A percentile compares a stretch with the other conserved stretches of the same genome.
Conservation (phyloP, 2,329 filamentous ascomycete species). For the Xylaria polymorpha region DNA sequence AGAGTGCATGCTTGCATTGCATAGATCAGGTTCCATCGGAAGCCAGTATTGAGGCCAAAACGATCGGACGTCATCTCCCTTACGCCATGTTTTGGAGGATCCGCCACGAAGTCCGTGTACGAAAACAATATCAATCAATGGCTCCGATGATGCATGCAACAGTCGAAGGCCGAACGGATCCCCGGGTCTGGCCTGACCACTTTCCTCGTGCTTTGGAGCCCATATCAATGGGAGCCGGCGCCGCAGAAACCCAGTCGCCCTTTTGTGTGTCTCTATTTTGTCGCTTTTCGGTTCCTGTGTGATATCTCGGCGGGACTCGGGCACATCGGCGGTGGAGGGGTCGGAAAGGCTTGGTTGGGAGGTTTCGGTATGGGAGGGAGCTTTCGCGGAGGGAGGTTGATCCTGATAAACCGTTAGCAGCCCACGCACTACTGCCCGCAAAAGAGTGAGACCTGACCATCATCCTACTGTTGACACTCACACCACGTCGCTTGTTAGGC, state of each 20-base stretch:
- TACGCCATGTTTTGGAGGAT: constrained; percentile 57
- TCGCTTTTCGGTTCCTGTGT: neutral
- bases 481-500: neutral
- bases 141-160: constrained; percentile 46
- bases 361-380: neutral
- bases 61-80: constrained; percentile 44
- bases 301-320: neutral
- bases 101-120: constrained; percentile 57
- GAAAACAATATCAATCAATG: constrained; percentile 55
- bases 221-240: neutral
- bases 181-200: neutral
- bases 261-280: neutral
- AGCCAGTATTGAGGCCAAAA: constrained; percentile 58
- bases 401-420: neutral
- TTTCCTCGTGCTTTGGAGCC: constrained; percentile 20
- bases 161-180: constrained; percentile 46
- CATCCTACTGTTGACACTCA: neutral
- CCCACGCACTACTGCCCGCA: neutral
- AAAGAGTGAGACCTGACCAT: neutral
- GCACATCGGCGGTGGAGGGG: neutral
- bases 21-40: constrained; percentile 48
- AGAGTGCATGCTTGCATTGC: constrained; percentile 46
- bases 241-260: neutral
- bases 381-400: neutral
- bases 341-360: neutral